Evolutionary conservation across 169 alveolate species (phyloP).

Genomic region (Pseudocohnilembus persalinus): DNA sequence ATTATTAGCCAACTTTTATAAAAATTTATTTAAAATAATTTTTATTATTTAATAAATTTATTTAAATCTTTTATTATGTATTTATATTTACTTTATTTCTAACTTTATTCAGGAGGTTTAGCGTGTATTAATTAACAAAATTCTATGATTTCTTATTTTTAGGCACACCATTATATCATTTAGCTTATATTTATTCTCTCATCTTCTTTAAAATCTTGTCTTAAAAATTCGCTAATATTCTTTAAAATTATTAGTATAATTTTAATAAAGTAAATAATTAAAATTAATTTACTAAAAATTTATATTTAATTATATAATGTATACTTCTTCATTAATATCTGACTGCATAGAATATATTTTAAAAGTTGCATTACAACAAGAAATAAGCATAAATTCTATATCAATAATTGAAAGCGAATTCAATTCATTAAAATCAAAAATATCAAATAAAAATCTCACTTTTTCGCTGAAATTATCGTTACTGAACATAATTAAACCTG

Average conservation of each 20-base stretch:
- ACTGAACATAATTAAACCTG: slow-evolving; percentile 57
- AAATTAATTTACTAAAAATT: too few relatives aligned
- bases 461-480: slow-evolving; percentile 57
- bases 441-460: slow-evolving; percentile 58
- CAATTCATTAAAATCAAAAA: slow-evolving; percentile 62
- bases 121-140: slow-evolving; percentile 46
- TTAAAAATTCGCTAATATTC: slow-evolving; percentile 38
- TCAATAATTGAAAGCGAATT: slow-evolving; percentile 54
- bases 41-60: too few relatives aligned
- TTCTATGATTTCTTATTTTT: slow-evolving; percentile 36
- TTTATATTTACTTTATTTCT: background rate
- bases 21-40: too few relatives aligned
- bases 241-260: too few relatives aligned
- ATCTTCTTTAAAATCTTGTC: slow-evolving; percentile 32
- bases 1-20: too few relatives aligned
- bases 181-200: slow-evolving; percentile 37
- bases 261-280: too few relatives aligned
- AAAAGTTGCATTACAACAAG: slow-evolving; percentile 54
- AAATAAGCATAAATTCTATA: slow-evolving; percentile 49
- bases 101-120: background rate
- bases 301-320: too few relatives aligned
- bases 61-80: too few relatives aligned
- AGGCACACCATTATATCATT: slow-evolving; percentile 46
- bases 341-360: slow-evolving; percentile 41
- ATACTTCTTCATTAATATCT: slow-evolving; percentile 49